These are phyloP conservation scores for Cornus suecica DNA, from an alignment of 148 eudicot genomes.

Conservation along the genomic window DNA sequence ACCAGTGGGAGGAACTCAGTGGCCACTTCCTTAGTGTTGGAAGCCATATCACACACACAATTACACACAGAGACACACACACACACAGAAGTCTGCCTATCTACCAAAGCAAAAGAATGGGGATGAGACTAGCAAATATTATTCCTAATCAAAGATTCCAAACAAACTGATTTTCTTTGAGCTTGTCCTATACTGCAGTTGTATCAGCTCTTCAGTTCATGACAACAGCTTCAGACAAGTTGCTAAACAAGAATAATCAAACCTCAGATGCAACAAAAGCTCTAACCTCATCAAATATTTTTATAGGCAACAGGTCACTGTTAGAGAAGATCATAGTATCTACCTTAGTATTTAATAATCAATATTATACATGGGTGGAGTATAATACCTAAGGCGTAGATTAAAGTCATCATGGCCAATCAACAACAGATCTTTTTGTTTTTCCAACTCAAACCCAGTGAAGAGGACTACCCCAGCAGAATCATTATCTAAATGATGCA, in stretches of 20 bases:
- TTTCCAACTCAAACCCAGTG: no score
- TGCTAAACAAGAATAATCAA: neutral
- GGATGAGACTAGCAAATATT: neutral
- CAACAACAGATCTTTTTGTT: neutral
- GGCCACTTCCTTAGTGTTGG: conserved; percentile 18
- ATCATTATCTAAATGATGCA: no score
- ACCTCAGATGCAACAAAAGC: neutral
- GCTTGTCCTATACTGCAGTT: neutral
- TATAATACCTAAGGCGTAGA: neutral
- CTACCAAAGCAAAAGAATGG: neutral
- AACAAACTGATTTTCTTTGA: neutral
- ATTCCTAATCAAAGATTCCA: neutral
- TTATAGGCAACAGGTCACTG: neutral
- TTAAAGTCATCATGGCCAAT: neutral
- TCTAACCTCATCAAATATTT: neutral
- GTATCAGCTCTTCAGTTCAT: neutral
- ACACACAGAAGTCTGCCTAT: no score
- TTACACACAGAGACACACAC: no score
- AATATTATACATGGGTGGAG: no score
- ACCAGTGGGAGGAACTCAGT: conserved; percentile 21
- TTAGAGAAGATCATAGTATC: neutral
- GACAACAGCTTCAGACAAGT: neutral
- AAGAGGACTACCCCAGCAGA: no score
- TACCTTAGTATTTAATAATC: neutral
- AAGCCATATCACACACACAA: conserved; percentile 9